Evolutionary conservation across 768 basidiomycete species (phyloP).

Genomic region (Chalciporus chontae): DNA sequence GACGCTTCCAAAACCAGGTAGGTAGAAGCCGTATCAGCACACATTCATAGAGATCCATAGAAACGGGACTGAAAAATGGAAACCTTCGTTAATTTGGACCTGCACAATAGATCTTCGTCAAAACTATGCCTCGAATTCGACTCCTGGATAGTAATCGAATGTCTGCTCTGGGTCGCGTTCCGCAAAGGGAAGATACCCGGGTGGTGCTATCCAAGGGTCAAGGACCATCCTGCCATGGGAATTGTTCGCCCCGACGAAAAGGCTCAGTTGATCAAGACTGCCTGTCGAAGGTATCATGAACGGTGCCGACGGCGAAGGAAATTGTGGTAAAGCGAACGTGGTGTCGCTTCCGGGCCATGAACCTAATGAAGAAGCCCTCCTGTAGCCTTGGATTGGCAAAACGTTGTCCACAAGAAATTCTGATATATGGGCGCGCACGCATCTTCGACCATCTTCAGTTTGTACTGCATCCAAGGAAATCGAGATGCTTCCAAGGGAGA

Average conservation of each 20-base stretch:
- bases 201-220: conserved; percentile 21
- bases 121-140: conserved; percentile 15
- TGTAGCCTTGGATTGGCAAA: conserved; percentile 10
- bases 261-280: conserved; percentile 37
- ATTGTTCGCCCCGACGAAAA: conserved; percentile 56
- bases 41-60: conserved; percentile 10
- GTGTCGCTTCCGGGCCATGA: conserved; percentile 25
- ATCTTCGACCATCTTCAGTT: conserved; percentile 66
- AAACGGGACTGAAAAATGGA: conserved; percentile 1
- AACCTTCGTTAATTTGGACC: background rate
- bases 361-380: conserved; percentile 16
- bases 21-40: conserved; percentile 17
- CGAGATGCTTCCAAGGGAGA: conserved; percentile 53
- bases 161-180: conserved; percentile 23
- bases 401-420: conserved; percentile 35
- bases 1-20: background rate
- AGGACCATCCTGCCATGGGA: conserved; percentile 24
- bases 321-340: conserved; percentile 19
- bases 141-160: conserved; percentile 30
- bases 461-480: conserved; percentile 71
- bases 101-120: background rate
- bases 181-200: conserved; percentile 31
- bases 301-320: conserved; percentile 38
- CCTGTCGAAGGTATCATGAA: conserved; percentile 35
- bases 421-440: conserved; percentile 67